Percentiles rank a stretch among this genome's conserved stretches.
Evolutionary conservation across 768 basidiomycete species (phyloP).

Genomic region (Termitomyces sp.): DNA sequence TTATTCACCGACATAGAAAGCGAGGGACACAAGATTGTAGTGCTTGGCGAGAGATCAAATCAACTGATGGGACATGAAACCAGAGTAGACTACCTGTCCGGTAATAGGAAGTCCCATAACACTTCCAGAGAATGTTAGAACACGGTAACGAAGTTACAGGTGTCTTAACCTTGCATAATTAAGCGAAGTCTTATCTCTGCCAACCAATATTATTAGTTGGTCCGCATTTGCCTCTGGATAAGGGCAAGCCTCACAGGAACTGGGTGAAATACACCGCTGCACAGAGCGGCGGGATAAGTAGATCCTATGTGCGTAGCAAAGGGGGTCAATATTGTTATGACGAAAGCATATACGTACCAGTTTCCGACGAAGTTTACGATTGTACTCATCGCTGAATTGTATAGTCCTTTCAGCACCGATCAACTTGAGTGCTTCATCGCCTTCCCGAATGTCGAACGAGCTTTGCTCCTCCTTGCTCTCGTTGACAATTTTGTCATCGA

Average conservation of each 20-base stretch:
- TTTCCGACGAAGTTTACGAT: slow-evolving; percentile 50
- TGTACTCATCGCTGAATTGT: slow-evolving; percentile 59
- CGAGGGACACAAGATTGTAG: slow-evolving; percentile 60
- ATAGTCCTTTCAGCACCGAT: slow-evolving; percentile 47
- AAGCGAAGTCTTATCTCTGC: slow-evolving; percentile 62
- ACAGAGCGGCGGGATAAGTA: slow-evolving; percentile 48
- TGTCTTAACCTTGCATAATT: slow-evolving; percentile 58
- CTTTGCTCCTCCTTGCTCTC: slow-evolving; percentile 26
- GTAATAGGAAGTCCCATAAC: slow-evolving; percentile 65
- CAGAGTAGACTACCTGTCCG: slow-evolving; percentile 39
- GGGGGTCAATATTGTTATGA: neutral
- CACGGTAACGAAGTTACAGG: neutral
- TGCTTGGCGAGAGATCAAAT: slow-evolving; percentile 26
- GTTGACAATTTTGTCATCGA: slow-evolving; percentile 23
- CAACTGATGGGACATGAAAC: neutral
- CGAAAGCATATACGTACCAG: slow-evolving; percentile 31
- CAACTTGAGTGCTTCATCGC: slow-evolving; percentile 57
- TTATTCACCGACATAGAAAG: slow-evolving; percentile 53
- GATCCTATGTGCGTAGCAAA: slow-evolving; percentile 28
- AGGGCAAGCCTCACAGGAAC: slow-evolving; percentile 40
- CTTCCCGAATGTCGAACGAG: slow-evolving; percentile 33
- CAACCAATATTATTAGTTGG: neutral
- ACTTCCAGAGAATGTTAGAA: slow-evolving; percentile 22
- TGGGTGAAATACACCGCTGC: slow-evolving; percentile 69
- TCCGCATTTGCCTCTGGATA: neutral